Percentiles rank a stretch among this genome's conserved stretches.
Conservation (phyloP, 2,329 filamentous ascomycete genomes). For the Hypoxylon sp. region DNA sequence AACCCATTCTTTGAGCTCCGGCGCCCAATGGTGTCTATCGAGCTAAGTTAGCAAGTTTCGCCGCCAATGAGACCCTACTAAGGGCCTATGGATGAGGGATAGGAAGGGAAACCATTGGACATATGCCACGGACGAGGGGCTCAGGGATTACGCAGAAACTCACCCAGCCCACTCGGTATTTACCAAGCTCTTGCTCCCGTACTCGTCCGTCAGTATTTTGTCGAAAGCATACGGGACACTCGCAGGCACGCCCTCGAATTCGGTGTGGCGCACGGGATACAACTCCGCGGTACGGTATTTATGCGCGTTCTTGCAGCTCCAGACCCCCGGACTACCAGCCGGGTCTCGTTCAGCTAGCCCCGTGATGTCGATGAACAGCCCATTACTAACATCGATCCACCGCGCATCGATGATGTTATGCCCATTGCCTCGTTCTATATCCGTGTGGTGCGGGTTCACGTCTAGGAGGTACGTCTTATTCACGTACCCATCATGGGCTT, state of each 20-base stretch:
- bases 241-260: slow-evolving; percentile 81
- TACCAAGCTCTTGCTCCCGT: slow-evolving; percentile 72
- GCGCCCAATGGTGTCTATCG: slow-evolving; percentile 72
- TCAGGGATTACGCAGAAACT: slow-evolving; percentile 48
- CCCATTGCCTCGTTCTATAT: slow-evolving; percentile 75
- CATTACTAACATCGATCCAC: slow-evolving; percentile 83
- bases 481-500: slow-evolving; percentile 14
- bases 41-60: background rate
- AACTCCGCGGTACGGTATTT: slow-evolving; percentile 78
- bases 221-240: slow-evolving; percentile 79
- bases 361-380: slow-evolving; percentile 88
- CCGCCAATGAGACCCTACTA: background rate
- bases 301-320: slow-evolving; percentile 87
- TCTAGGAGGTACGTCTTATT: slow-evolving; percentile 77
- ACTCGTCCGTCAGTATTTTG: slow-evolving; percentile 75
- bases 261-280: slow-evolving; percentile 80
- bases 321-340: slow-evolving; percentile 71
- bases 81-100: background rate
- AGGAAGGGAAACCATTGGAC: too few relatives aligned
- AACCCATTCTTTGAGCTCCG: slow-evolving; percentile 72
- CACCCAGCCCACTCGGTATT: slow-evolving; percentile 74
- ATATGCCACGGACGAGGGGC: background rate
- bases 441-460: slow-evolving; percentile 78
- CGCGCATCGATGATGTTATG: slow-evolving; percentile 86
- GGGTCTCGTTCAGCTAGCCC: slow-evolving; percentile 78